A percentile compares a stretch with the other conserved stretches of the same genome.
Conservation (phyloP, 2,329 filamentous ascomycete genomes). For the Aspergillus neoniger region DNA sequence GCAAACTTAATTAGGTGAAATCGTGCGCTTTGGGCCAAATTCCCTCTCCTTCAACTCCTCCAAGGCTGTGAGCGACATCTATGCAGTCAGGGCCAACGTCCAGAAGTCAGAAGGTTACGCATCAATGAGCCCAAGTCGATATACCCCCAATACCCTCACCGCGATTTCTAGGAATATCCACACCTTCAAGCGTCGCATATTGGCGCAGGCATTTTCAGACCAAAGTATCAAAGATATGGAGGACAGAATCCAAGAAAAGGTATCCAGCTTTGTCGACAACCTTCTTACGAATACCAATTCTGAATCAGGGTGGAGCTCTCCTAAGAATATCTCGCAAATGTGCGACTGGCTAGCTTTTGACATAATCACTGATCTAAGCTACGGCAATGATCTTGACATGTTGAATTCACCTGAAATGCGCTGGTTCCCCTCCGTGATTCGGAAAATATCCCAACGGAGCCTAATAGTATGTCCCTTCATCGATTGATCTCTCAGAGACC, state of each 20-base stretch:
- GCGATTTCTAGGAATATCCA: neutral
- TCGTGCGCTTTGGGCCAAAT: slow-evolving; percentile 3
- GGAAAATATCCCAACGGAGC: neutral
- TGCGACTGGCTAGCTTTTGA: slow-evolving; percentile 5
- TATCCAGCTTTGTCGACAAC: neutral
- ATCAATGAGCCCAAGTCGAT: neutral
- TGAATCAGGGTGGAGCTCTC: neutral
- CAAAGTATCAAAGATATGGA: neutral
- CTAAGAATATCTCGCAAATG: neutral
- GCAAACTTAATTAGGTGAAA: neutral
- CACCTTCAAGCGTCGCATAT: slow-evolving; percentile 5
- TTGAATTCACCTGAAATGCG: neutral
- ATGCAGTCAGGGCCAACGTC: slow-evolving; percentile 2
- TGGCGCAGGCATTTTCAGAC: slow-evolving; percentile 2
- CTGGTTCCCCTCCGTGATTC: neutral
- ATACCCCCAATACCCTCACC: neutral
- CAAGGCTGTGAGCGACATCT: neutral
- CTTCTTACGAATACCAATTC: neutral
- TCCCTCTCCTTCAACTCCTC: slow-evolving; percentile 1
- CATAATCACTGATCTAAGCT: slow-evolving; percentile 2
- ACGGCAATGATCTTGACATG: slow-evolving; percentile 5
- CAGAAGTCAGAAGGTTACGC: slow-evolving; percentile 1
- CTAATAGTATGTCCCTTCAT: neutral
- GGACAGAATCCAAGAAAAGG: neutral
- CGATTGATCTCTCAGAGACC: neutral